These are phyloP conservation scores for Anastatica hierochuntica DNA, from an alignment of 345 rosid genomes.

Conservation along the genomic window DNA sequence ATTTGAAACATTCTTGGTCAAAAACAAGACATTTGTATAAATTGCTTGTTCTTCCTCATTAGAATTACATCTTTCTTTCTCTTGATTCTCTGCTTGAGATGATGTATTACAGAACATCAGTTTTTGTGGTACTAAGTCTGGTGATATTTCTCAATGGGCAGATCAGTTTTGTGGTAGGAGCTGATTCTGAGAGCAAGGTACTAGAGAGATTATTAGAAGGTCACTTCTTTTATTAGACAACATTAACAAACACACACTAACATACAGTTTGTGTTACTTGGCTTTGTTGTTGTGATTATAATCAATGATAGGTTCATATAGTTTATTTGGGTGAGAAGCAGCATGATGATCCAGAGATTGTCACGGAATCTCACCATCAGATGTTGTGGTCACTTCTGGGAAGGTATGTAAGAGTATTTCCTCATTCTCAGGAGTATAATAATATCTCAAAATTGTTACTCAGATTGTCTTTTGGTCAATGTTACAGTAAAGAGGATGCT, in stretches of 20 bases:
- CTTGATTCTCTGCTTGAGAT: background rate
- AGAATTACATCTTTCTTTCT: background rate
- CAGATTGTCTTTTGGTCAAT: background rate
- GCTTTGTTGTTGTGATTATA: background rate
- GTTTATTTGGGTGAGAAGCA: conserved; percentile 32
- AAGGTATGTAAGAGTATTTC: conserved; percentile 2
- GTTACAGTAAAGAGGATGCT: conserved; percentile 32
- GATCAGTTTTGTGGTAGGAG: background rate
- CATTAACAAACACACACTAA: background rate
- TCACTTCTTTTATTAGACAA: background rate
- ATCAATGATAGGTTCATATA: conserved; percentile 25
- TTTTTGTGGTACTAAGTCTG: conserved; percentile 1
- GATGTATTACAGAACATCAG: background rate
- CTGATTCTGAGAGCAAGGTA: conserved; percentile 10
- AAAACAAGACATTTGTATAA: no score
- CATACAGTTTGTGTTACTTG: background rate
- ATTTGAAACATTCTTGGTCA: no score
- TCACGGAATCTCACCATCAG: conserved; percentile 25
- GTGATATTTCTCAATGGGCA: background rate
- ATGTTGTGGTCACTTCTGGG: conserved; percentile 28
- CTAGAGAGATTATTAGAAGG: background rate
- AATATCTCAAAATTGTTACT: background rate
- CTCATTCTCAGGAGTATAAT: background rate
- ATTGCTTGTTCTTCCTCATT: background rate
- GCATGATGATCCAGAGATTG: conserved; percentile 25